Percentiles rank a stretch among this genome's conserved stretches.
phyloP scores from a whole-genome alignment of 495 filamentous ascomycete genomes.

The Platismatia glauca region DNA sequence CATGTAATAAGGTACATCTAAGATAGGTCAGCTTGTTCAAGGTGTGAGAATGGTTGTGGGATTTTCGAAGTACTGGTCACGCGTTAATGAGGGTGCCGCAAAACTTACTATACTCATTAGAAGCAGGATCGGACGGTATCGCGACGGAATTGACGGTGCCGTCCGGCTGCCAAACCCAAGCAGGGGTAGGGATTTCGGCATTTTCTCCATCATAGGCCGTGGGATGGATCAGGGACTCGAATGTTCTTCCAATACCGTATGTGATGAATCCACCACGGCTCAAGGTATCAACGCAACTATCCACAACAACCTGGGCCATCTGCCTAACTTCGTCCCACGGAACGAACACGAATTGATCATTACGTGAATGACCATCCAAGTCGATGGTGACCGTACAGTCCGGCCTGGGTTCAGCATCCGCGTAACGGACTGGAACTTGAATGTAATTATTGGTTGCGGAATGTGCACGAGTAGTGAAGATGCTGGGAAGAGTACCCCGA shows the following conservation, averaged over 20 bases:
- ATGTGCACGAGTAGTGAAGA: constrained; percentile 1
- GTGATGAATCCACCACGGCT: neutral
- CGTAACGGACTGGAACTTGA: neutral
- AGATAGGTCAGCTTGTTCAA: neutral
- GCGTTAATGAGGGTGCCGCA: neutral
- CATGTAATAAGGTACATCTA: neutral
- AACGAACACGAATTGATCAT: neutral
- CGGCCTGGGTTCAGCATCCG: neutral
- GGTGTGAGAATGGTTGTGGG: neutral
- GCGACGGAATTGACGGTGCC: neutral
- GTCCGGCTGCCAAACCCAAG: neutral
- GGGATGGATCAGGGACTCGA: neutral
- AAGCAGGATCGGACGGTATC: neutral
- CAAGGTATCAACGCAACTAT: neutral
- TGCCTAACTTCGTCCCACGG: neutral
- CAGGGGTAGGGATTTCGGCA: neutral
- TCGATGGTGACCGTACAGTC: neutral
- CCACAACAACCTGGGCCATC: neutral
- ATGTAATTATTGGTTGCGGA: neutral
- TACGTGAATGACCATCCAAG: constrained; percentile 8
- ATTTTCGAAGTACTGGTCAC: neutral
- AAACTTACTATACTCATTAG: neutral
- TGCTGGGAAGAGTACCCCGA: neutral
- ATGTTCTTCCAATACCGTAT: neutral
- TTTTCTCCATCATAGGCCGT: neutral